These are phyloP conservation scores for Striga hermonthica DNA, from an alignment of 305 asterid species.

Conservation along the genomic window DNA sequence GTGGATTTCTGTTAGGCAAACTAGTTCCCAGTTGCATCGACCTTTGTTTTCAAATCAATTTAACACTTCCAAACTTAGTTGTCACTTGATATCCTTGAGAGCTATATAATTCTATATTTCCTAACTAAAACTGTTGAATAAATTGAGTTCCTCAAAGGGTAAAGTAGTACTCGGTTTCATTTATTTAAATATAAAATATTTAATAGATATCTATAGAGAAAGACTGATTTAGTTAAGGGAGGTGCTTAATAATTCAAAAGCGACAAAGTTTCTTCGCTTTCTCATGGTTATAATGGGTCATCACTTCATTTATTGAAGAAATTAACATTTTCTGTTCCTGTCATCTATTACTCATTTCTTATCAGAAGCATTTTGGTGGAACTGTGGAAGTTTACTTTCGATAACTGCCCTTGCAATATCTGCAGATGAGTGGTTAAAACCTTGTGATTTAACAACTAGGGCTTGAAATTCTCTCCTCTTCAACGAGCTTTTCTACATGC, in stretches of 20 bases:
- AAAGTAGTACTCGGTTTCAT: slow-evolving; percentile 2
- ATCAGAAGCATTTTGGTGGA: slow-evolving; percentile 13
- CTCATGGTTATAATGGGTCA: background rate
- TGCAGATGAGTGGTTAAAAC: slow-evolving; percentile 8
- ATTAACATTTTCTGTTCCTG: slow-evolving; percentile 1
- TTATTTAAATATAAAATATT: background rate
- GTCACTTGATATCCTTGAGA: slow-evolving; percentile 10
- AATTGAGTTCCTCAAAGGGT: slow-evolving; percentile 18
- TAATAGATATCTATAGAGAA: background rate
- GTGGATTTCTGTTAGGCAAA: slow-evolving; percentile 19
- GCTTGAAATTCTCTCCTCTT: background rate
- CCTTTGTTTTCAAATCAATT: slow-evolving; percentile 14
- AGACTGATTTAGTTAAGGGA: background rate
- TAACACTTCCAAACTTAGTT: background rate
- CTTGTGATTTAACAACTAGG: slow-evolving; percentile 12
- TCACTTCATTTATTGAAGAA: background rate
- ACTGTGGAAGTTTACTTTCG: slow-evolving; percentile 14
- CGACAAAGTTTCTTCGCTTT: background rate
- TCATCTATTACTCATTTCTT: background rate
- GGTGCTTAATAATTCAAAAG: slow-evolving; percentile 19
- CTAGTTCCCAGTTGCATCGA: background rate
- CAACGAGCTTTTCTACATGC: background rate
- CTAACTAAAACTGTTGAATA: background rate
- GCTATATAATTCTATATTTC: slow-evolving; percentile 9
- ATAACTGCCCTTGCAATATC: slow-evolving; percentile 12